Percentiles rank a stretch among this genome's conserved stretches.
Conservation (phyloP, 1,284 basidiomycete genomes). For the Ustanciosporium gigantosporum region DNA sequence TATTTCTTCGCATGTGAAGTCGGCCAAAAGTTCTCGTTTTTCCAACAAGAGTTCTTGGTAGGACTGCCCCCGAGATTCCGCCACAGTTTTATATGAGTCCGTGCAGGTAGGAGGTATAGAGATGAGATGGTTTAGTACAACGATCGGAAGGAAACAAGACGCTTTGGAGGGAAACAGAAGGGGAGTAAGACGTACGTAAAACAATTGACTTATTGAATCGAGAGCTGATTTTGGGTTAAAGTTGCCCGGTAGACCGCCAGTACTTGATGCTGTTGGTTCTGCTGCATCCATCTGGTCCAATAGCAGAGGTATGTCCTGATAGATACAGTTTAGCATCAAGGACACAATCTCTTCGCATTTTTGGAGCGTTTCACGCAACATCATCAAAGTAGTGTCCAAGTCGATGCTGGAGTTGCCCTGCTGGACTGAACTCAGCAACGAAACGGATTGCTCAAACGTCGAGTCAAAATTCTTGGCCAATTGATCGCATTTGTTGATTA, state of each 20-base stretch:
- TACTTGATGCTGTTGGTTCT: slow-evolving; percentile 2
- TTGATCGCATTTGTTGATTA: slow-evolving; percentile 27
- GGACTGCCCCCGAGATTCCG: no score
- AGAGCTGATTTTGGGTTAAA: slow-evolving; percentile 51
- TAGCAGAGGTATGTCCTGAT: slow-evolving; percentile 24
- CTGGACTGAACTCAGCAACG: not conserved
- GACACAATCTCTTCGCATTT: slow-evolving; percentile 12
- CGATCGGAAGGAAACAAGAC: not conserved
- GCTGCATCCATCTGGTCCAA: slow-evolving; percentile 44
- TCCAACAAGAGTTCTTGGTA: slow-evolving; percentile 51
- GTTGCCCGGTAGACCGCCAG: slow-evolving; percentile 3
- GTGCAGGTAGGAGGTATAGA: no score
- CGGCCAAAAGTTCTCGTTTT: slow-evolving; percentile 51
- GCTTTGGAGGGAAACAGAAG: not conserved
- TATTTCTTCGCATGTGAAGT: slow-evolving; percentile 57
- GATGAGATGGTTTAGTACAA: no score
- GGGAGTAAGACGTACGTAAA: slow-evolving; percentile 46
- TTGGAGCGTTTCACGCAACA: slow-evolving; percentile 6
- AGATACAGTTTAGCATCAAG: slow-evolving; percentile 14
- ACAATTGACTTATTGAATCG: slow-evolving; percentile 41
- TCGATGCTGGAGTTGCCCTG: not conserved
- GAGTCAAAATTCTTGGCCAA: slow-evolving; percentile 19
- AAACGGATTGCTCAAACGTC: slow-evolving; percentile 4
- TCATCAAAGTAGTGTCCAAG: slow-evolving; percentile 10
- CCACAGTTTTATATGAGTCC: no score